These are phyloP conservation scores for Aphanomyces astaci DNA, from an alignment of 352 stramenopile species.

Conservation along the genomic window DNA sequence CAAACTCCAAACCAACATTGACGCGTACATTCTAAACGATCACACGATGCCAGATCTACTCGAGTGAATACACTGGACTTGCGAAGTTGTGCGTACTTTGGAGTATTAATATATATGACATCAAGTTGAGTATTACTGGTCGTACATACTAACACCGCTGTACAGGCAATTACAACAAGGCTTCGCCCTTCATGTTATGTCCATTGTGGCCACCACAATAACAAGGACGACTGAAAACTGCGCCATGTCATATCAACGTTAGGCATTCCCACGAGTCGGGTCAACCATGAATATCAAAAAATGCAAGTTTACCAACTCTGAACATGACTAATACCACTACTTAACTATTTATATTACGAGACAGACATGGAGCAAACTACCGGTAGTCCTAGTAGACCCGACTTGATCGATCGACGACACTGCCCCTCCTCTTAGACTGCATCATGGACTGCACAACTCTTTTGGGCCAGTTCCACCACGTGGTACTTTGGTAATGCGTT, in stretches of 20 bases:
- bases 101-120: too few relatives aligned
- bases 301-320: too few relatives aligned
- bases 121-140: too few relatives aligned
- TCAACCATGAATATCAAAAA: too few relatives aligned
- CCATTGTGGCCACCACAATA: background rate
- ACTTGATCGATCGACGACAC: background rate
- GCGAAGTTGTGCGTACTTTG: too few relatives aligned
- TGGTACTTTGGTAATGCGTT: background rate
- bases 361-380: too few relatives aligned
- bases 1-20: slow-evolving; percentile 31
- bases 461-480: slow-evolving; percentile 1
- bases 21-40: slow-evolving; percentile 33
- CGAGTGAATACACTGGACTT: background rate
- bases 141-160: too few relatives aligned
- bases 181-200: background rate
- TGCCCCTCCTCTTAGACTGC: background rate
- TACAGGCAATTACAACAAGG: too few relatives aligned
- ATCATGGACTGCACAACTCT: background rate
- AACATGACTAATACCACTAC: too few relatives aligned
- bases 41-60: slow-evolving; percentile 30
- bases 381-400: background rate
- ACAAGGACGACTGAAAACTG: background rate
- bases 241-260: background rate
- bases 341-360: too few relatives aligned
- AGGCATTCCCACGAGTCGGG: background rate